Evolutionary conservation across 2,329 filamentous ascomycete genomes (phyloP), one percentile per base, ranked within the genome.

Genomic region (Clonostachys rhizophaga): DNA sequence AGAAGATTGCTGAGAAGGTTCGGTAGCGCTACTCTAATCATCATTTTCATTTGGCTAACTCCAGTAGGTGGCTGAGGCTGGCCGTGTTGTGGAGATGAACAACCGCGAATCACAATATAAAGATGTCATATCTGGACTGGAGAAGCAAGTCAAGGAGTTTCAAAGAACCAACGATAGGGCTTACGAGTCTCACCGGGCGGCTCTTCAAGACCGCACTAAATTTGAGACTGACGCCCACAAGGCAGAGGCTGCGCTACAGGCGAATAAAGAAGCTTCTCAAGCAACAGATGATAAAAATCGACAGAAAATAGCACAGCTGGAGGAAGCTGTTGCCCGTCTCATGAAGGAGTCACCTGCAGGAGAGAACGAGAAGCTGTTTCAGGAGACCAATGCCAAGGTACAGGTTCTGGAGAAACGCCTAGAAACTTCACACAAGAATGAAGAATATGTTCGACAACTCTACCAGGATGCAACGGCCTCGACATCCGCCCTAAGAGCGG

Each of bases 391-490:
- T 44, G 54, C 68, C 5, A 58, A 74, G 24, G 64, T 71, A 14
- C 61, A 65, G 43, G 58, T 66, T 13, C 63, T 75, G 5, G 70
- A 74, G 37, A 64, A 63, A 47, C 66, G 65, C 17, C 57, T 67
- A 6, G 66, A 68, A 45, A 63, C 68, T 6, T 61, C 70, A 5
- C 63, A 75, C 30, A 68, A 66, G 13, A 78, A 83, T 5, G 65
- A 74, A 24, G 78, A 82, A 2, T 88, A 83, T 55, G 66, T 73
- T 12, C 75, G 79, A 45, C 69, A 71, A 5, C 67, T 74, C 10
- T 88, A 87, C 55, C 83, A 86, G 54, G 69, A 76, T 18, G 74
- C 77, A 1, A 80, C 78, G 9, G 70, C 72, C 34, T 60, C 68
- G 2, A 73, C 72, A 3, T 65, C 66, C 13, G 66, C 69, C 14